Base-by-base conservation (phyloP, 2,329 filamentous ascomycete species). In the Fusarium piperis region DNA sequence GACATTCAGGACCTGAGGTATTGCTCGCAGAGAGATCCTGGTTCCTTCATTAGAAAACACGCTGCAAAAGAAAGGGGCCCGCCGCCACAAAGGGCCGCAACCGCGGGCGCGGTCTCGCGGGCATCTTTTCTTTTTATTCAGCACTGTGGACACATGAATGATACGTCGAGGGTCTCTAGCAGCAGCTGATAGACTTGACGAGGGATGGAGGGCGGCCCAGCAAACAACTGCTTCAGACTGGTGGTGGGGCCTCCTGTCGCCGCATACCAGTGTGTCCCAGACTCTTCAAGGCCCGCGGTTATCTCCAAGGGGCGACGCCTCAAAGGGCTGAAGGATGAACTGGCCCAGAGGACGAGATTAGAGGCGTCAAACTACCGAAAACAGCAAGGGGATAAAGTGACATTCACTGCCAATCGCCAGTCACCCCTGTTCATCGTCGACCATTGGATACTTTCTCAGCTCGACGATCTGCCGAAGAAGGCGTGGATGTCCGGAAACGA, bases 161-260 rank as follows among this genome's bases (percentile, higher is more conserved):
- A 26, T 55, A 36, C 52, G 20, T 55, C 15, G 35, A 23, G 52
- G 32, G 32, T 35, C 32, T 36, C 16, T 55, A 33, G 12, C 52
- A 55, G 23, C 18, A 28, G 30, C 13, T 59, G 28, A n/a, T 35
- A 15, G 35, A 15, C 35, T 36, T 28, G 57, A 36, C 20, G 15
- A 16, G 20, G 36, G 20, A 39, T 7, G n/a, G 36, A n/a, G 15
- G 13, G 33, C 53, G n/a, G 57, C 39, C 39, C 57, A 59, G 15
- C 23, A 32, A 46, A 26, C 38, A 41, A 30, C 56, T 30, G 28
- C 28, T 12, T 30, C 41, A 20, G 57, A 48, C 18, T 36, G 18
- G 32, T 39, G 48, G 57, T 59, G 53, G 61, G 61, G 57, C 65
- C 38, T 65, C 65, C 58, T 30, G 46, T 18, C 33, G 36, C 36